Evolutionary conservation across 2,329 filamentous ascomycete genomes (phyloP).

Genomic region (Aquanectria penicillioides): DNA sequence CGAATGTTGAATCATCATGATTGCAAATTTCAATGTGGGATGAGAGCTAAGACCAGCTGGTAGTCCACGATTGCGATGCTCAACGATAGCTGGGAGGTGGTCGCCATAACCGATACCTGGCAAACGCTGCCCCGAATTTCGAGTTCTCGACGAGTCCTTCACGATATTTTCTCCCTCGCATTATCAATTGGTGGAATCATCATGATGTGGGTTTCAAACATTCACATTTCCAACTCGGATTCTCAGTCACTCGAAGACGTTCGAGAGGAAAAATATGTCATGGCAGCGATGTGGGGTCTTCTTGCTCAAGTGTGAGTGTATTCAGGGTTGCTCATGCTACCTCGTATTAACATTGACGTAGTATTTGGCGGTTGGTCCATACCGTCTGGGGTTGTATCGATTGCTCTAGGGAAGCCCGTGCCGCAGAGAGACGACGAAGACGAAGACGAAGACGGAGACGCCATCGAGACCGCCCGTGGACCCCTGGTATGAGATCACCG

Average conservation of each 20-base stretch:
- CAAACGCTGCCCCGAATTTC: conserved; percentile 40
- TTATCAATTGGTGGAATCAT: conserved; percentile 48
- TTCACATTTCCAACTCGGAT: conserved; percentile 26
- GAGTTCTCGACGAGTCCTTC: conserved; percentile 42
- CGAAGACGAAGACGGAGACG: conserved; percentile 29
- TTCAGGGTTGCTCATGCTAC: neutral
- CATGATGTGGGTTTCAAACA: conserved; percentile 46
- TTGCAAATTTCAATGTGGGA: no score
- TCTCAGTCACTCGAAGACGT: conserved; percentile 14
- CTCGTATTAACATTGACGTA: conserved; percentile 16
- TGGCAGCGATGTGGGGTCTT: conserved; percentile 35
- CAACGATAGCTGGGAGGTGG: conserved; percentile 51
- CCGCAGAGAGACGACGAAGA: conserved; percentile 27
- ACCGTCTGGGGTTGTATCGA: conserved; percentile 43
- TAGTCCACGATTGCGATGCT: conserved; percentile 47
- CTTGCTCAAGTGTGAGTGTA: conserved; percentile 40
- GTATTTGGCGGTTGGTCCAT: conserved; percentile 42
- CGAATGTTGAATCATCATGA: no score
- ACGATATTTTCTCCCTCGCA: conserved; percentile 47
- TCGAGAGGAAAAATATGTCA: conserved; percentile 32
- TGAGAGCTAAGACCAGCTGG: neutral
- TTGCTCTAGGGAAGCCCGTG: conserved; percentile 37
- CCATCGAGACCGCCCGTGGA: conserved; percentile 24
- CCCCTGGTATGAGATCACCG: conserved; percentile 31
- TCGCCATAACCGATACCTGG: conserved; percentile 41